Percentiles rank a stretch among this genome's conserved stretches.
phyloP scores from a whole-genome alignment of 805 yeast species.

The Monosporozyma solicola region DNA sequence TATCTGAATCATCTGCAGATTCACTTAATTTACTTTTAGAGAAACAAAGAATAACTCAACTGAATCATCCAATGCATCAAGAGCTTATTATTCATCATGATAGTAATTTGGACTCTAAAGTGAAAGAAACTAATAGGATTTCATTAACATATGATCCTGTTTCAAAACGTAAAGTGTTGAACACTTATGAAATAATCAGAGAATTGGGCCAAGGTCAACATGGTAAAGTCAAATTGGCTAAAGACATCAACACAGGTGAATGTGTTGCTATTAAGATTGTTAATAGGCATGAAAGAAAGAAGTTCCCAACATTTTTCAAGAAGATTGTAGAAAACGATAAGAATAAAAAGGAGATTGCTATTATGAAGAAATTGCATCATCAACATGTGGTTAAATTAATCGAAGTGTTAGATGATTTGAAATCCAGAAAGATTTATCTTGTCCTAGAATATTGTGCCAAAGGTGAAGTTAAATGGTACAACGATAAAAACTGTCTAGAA shows the following conservation, averaged over 20 bases:
- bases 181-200: constrained; percentile 78
- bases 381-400: constrained; percentile 81
- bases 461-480: constrained; percentile 84
- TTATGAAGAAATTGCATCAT: constrained; percentile 87
- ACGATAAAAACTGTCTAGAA: constrained; percentile 33
- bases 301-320: constrained; percentile 7
- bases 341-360: constrained; percentile 81
- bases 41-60: constrained; percentile 33
- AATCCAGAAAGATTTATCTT: constrained; percentile 76
- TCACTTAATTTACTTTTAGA: constrained; percentile 32
- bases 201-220: constrained; percentile 97
- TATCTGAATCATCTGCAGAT: constrained; percentile 20
- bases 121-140: constrained; percentile 78
- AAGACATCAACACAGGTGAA: constrained; percentile 51
- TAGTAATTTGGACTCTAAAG: constrained; percentile 28
- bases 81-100: constrained; percentile 6
- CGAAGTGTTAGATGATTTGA: constrained; percentile 83
- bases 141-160: constrained; percentile 84
- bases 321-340: constrained; percentile 56
- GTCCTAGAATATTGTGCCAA: constrained; percentile 84
- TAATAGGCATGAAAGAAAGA: constrained; percentile 48
- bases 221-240: constrained; percentile 91
- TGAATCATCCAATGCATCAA: constrained; percentile 37
- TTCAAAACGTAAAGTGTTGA: constrained; percentile 69
- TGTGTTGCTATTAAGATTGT: constrained; percentile 90